A percentile compares a stretch with the other conserved stretches of the same genome.
These are phyloP conservation scores for Sugiyamaella sp. DNA, from an alignment of 1,139 yeast genomes.

Conservation along the genomic window DNA sequence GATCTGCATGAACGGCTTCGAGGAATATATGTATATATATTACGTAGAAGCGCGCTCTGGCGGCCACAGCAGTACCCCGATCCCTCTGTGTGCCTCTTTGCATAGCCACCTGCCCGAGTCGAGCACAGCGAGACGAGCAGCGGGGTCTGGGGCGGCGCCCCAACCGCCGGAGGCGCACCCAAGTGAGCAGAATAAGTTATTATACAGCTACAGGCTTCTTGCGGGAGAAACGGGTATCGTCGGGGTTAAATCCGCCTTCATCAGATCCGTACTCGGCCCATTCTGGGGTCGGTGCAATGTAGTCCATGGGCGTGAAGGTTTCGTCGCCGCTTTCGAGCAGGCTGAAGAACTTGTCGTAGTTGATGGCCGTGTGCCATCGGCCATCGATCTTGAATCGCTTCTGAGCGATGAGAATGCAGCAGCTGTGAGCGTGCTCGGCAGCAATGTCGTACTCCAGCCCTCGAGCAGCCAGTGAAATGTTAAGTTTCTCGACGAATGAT, in stretches of 20 bases:
- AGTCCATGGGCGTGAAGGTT: slow-evolving; percentile 77
- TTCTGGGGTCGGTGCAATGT: slow-evolving; percentile 75
- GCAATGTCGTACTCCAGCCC: slow-evolving; percentile 80
- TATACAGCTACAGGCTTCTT: slow-evolving; percentile 16
- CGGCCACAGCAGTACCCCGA: no score
- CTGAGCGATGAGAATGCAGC: slow-evolving; percentile 86
- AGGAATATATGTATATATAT: not conserved
- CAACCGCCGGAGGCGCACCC: not conserved
- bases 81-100: no score
- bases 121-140: not conserved
- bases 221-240: slow-evolving; percentile 49
- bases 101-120: no score
- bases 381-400: slow-evolving; percentile 67
- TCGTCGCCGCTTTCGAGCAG: slow-evolving; percentile 57
- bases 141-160: no score
- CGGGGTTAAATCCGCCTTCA: slow-evolving; percentile 89
- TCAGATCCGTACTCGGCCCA: slow-evolving; percentile 92
- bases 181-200: not conserved
- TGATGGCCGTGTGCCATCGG: slow-evolving; percentile 88
- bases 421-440: slow-evolving; percentile 95
- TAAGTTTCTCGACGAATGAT: slow-evolving; percentile 65
- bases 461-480: slow-evolving; percentile 59
- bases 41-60: no score
- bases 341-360: slow-evolving; percentile 75
- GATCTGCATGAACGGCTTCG: not conserved